Evolutionary conservation across 202 grass and related monocot genomes (phyloP).

Genomic region (Cymbopogon flexuosus): DNA sequence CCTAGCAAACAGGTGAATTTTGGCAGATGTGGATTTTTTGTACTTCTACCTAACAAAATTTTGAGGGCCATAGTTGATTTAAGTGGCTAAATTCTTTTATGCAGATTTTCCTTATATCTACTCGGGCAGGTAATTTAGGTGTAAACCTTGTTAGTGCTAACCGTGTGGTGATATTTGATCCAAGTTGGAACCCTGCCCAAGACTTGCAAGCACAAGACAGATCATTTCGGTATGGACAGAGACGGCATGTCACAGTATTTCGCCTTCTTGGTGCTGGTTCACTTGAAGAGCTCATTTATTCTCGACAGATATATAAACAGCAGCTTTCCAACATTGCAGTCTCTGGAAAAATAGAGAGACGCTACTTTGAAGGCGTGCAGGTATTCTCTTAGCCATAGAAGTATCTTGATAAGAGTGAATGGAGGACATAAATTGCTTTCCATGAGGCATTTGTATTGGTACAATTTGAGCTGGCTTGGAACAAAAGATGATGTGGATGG

Average conservation of each 20-base stretch:
- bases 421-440: slow-evolving; percentile 16
- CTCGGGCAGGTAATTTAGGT: slow-evolving; percentile 85
- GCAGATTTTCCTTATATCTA: slow-evolving; percentile 97
- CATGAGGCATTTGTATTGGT: neutral
- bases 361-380: slow-evolving; percentile 96
- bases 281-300: slow-evolving; percentile 94
- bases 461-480: slow-evolving; percentile 14
- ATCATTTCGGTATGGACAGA: slow-evolving; percentile 92
- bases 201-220: slow-evolving; percentile 96
- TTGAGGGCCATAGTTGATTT: neutral
- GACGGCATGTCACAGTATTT: slow-evolving; percentile 81
- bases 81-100: slow-evolving; percentile 22
- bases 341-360: slow-evolving; percentile 89
- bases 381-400: slow-evolving; percentile 36
- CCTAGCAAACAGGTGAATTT: slow-evolving; percentile 79
- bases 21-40: slow-evolving; percentile 5
- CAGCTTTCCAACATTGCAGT: slow-evolving; percentile 96
- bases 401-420: slow-evolving; percentile 20
- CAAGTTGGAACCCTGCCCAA: slow-evolving; percentile 97
- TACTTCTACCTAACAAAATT: slow-evolving; percentile 18
- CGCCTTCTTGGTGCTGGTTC: slow-evolving; percentile 90
- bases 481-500: neutral
- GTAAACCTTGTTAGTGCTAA: slow-evolving; percentile 93
- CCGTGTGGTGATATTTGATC: slow-evolving; percentile 96
- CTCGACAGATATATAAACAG: slow-evolving; percentile 91